Evolutionary conservation across 2,329 filamentous ascomycete species (phyloP).

Genomic region (Cercospora nicotianae): DNA sequence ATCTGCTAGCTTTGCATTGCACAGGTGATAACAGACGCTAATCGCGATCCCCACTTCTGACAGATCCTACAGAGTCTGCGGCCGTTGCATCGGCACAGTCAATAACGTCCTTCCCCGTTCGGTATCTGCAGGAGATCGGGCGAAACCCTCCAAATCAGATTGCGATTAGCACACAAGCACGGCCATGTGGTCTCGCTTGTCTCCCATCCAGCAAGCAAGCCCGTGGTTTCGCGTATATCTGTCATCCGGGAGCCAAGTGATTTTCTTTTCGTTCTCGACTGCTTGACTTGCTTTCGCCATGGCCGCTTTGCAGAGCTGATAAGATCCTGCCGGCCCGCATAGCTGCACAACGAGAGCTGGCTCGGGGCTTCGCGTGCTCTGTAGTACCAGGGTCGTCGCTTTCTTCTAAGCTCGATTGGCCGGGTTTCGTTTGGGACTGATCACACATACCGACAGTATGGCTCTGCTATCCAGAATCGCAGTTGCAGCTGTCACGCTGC

Average conservation of each 20-base stretch:
- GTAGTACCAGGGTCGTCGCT: slow-evolving; percentile 15
- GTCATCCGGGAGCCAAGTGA: background rate
- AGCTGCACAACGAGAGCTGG: slow-evolving; percentile 12
- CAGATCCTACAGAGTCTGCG: background rate
- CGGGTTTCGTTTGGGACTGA: slow-evolving; percentile 14
- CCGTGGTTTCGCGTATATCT: slow-evolving; percentile 13
- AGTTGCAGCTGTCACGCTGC: slow-evolving; percentile 14
- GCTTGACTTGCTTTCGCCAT: background rate
- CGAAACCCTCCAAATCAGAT: slow-evolving; percentile 8
- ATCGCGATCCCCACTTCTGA: background rate
- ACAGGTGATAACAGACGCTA: background rate
- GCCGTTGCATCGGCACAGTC: background rate
- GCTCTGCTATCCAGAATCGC: slow-evolving; percentile 19
- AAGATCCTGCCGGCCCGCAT: background rate
- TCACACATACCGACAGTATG: slow-evolving; percentile 22
- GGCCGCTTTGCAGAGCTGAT: slow-evolving; percentile 6
- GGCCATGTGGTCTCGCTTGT: slow-evolving; percentile 12
- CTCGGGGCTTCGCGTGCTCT: slow-evolving; percentile 10
- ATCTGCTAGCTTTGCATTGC: background rate
- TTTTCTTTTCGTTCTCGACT: background rate
- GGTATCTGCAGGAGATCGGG: background rate
- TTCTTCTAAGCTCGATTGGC: slow-evolving; percentile 16
- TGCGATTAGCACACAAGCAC: slow-evolving; percentile 4
- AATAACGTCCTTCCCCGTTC: background rate
- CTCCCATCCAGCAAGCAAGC: slow-evolving; percentile 1